Percentiles rank a stretch among this genome's conserved stretches.
phyloP scores from a whole-genome alignment of 2,329 filamentous ascomycete species.

The Aspergillus phoenicis region DNA sequence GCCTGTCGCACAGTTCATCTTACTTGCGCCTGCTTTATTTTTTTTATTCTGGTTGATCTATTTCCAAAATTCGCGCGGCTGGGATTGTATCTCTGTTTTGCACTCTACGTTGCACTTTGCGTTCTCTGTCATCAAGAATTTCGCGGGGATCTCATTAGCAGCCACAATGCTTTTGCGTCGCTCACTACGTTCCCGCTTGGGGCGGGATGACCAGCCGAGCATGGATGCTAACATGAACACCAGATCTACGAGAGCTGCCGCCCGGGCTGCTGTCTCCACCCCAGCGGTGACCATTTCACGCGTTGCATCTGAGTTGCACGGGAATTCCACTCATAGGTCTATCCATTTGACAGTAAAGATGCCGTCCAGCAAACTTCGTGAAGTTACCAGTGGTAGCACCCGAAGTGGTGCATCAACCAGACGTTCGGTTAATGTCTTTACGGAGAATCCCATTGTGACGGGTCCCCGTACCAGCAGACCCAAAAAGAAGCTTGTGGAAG shows the following conservation, averaged over 20 bases:
- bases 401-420: constrained; percentile 30
- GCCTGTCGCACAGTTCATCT: background rate
- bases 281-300: constrained; percentile 43
- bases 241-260: constrained; percentile 40
- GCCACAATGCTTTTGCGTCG: constrained; percentile 42
- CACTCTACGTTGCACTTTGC: background rate
- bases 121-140: background rate
- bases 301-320: constrained; percentile 36
- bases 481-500: constrained; percentile 49
- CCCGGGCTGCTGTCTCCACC: constrained; percentile 32
- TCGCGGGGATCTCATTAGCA: background rate
- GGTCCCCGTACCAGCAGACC: constrained; percentile 50
- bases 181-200: constrained; percentile 40
- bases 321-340: constrained; percentile 40
- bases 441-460: constrained; percentile 49
- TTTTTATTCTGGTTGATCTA: background rate
- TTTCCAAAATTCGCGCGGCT: background rate
- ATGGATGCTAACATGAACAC: constrained; percentile 39
- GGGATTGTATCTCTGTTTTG: background rate
- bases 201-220: constrained; percentile 30
- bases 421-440: constrained; percentile 48
- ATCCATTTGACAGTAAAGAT: constrained; percentile 54
- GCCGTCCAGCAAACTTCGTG: constrained; percentile 53
- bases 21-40: background rate
- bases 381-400: constrained; percentile 43